Evolutionary conservation across 2,329 filamentous ascomycete genomes (phyloP), one percentile per base, ranked within the genome.

Genomic region (Stagonosporopsis cucurbitacearum): DNA sequence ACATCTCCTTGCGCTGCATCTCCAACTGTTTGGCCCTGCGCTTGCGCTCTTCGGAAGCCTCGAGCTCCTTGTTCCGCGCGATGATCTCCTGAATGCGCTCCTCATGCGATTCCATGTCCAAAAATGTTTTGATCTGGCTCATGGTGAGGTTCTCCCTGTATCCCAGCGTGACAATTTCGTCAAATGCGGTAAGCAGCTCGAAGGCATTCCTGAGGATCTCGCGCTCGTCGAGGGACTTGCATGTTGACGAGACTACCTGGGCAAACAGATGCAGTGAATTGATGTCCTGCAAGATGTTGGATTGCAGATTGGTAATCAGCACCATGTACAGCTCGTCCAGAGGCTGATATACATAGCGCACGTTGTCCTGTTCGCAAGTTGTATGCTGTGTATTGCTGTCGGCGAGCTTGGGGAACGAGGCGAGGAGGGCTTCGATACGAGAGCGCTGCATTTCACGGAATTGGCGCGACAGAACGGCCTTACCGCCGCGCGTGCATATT

Each of bases 261-360:
- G 94, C 94, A 75, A 99, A 99, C 19, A 99, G 85, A 77, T 99
- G 96, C 58, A 99, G 86, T 57, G 95, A 96, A 80, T 98, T 95
- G 77, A 99, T 99, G 78, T 99, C 95, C 80, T 99, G 95, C 47
- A 99, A 85, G 67, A 99, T 99, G 80, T 99, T 99, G 78, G 94
- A 98, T 82, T 98, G 95, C 70, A 92, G 90, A 83, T 99, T 99
- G 77, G 96, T 99, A 79, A 99, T 98, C 72, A 99, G 87, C 65
- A 99, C 94, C 87, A 99, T 98, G 85, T 99, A 99, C 63, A 99
- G 88, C 82, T 99, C 96, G 80, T 99, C 96, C 63, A 99, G 85
- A 58, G 95, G 96, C 78, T 99, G 95, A 83, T 99, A 99, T 56
- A 99, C 95, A 75, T 97, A 99, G 81, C 95, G 94, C 73, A 99